These are phyloP conservation scores for Nephelium lappaceum DNA, from an alignment of 345 rosid species.

Conservation along the genomic window DNA sequence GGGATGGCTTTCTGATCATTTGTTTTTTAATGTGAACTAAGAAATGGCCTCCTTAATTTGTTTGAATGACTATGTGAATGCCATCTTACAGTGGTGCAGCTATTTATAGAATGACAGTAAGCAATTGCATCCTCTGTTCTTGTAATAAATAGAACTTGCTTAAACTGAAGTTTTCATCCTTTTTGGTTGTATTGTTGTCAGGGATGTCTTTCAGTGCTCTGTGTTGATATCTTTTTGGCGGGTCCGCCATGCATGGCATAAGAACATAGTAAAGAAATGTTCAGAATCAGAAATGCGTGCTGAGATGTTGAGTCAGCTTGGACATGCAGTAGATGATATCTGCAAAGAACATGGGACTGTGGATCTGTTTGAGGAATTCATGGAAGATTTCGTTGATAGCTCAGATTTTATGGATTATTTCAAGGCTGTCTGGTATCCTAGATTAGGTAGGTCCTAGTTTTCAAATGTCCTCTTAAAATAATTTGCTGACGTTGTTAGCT, in stretches of 20 bases:
- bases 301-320: slow-evolving; percentile 66
- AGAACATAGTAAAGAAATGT: slow-evolving; percentile 85
- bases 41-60: background rate
- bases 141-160: slow-evolving; percentile 8
- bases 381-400: slow-evolving; percentile 65
- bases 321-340: slow-evolving; percentile 60
- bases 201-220: slow-evolving; percentile 95
- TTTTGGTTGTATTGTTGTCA: slow-evolving; percentile 39
- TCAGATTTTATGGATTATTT: slow-evolving; percentile 80
- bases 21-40: background rate
- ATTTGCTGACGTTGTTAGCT: background rate
- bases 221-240: slow-evolving; percentile 87
- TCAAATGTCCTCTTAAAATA: background rate
- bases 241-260: slow-evolving; percentile 85
- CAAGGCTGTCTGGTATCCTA: slow-evolving; percentile 82
- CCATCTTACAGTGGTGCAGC: background rate
- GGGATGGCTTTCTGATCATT: background rate
- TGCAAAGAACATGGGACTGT: slow-evolving; percentile 60
- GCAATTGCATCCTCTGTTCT: slow-evolving; percentile 1
- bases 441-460: slow-evolving; percentile 54
- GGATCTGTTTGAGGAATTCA: slow-evolving; percentile 50
- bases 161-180: background rate
- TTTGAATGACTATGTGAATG: background rate
- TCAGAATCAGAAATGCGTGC: slow-evolving; percentile 54
- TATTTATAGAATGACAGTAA: background rate